Evolutionary conservation across 1,139 yeast species (phyloP), one percentile per base, ranked within the genome.

Genomic region (Hanseniaspora gamundiae): DNA sequence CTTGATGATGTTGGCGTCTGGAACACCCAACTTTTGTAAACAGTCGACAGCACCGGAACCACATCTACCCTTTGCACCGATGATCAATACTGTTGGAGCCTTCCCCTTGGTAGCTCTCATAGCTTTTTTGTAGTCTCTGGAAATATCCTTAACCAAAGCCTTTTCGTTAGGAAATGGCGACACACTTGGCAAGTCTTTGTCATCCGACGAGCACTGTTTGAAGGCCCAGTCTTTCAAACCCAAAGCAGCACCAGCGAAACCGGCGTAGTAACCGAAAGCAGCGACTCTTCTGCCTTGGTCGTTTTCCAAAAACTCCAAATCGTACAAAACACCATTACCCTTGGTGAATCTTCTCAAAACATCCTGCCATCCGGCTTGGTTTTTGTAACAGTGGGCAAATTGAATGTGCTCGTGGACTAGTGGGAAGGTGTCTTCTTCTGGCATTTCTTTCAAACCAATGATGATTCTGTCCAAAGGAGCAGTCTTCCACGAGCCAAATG

Each of bases 61-160:
- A 68, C 98, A 91, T 71, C 99, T 82, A 51, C 98, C 99, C 49
- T 88, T 73, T 22, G 98, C 98, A 59, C 99, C 99, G 61, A 91
- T 91, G 45, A 91, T 81, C 56, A 91, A 72, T 42, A 82, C 85
- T 45, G 73, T 80, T 51, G 97, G 98, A 54, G 68, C 70, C 60
- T 69, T 72, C 2, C 45, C 45, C 44, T 80, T 80, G 43, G 67
- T 73, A 56, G 73, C 71, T 40, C 63, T 69, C 49, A 78, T 68
- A 14, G 94, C 94, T 35, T 61, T 67, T 19, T 66, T 66, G 52
- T 85, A 71, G 48, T 74, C 79, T 52, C 64, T 62, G 63, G 76
- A 74, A 58, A 88, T 86, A 54, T 83, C 85, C 14, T 66, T 68
- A 50, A 91, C 74, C 52, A 91, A 73, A 43, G 72, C 80, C 42